Conservation (phyloP, 768 basidiomycete genomes). For the Boletus fagicola region DNA sequence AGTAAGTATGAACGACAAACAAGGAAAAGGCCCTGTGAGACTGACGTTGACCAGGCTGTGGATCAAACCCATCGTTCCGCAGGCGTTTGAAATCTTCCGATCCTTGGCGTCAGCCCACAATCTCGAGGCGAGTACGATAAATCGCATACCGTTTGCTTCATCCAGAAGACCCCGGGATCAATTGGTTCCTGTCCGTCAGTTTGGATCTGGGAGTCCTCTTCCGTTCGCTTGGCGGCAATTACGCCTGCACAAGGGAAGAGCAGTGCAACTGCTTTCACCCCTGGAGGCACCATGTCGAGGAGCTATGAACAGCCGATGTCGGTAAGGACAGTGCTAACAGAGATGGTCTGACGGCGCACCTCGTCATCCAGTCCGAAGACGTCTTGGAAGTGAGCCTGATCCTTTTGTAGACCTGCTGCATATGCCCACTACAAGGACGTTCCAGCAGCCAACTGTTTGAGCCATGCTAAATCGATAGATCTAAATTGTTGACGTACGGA, state of each 20-base stretch:
- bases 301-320: conserved; percentile 45
- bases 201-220: conserved; percentile 59
- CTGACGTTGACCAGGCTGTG: conserved; percentile 81
- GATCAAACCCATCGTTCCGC: conserved; percentile 84
- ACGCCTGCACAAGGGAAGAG: conserved; percentile 72
- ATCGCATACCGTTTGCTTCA: conserved; percentile 79
- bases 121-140: neutral
- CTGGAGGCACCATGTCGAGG: conserved; percentile 64
- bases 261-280: conserved; percentile 80
- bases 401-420: conserved; percentile 58
- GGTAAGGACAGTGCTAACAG: neutral
- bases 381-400: conserved; percentile 58
- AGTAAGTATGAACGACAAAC: conserved; percentile 5
- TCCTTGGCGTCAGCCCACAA: neutral
- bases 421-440: conserved; percentile 56
- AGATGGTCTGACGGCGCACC: conserved; percentile 33
- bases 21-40: conserved; percentile 8
- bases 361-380: conserved; percentile 72
- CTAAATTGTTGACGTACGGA: conserved; percentile 17
- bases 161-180: conserved; percentile 74
- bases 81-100: conserved; percentile 73
- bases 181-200: conserved; percentile 45
- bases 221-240: conserved; percentile 47
- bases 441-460: neutral
- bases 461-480: neutral